phyloP scores from a whole-genome alignment of 768 basidiomycete species.

The Psilocybe tampanensis region DNA sequence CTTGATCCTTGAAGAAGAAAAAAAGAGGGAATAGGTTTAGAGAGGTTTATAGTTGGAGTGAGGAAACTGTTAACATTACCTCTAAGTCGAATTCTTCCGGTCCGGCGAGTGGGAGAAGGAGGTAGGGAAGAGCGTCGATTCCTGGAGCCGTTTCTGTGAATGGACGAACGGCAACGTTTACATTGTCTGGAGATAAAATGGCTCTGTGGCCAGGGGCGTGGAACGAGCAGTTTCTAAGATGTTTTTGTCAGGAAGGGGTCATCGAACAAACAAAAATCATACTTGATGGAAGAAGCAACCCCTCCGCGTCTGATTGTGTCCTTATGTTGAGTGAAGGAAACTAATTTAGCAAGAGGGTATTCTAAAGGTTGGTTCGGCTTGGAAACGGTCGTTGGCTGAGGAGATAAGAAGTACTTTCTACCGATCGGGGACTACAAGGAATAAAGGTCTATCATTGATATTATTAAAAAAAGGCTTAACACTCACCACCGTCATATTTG shows the following conservation, averaged over 20 bases:
- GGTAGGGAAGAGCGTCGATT: slow-evolving; percentile 80
- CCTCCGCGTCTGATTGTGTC: slow-evolving; percentile 88
- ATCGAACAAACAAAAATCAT: slow-evolving; percentile 19
- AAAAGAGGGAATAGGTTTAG: too few species aligned
- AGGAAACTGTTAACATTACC: slow-evolving; percentile 37
- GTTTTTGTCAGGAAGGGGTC: slow-evolving; percentile 10
- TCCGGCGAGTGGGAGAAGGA: slow-evolving; percentile 90
- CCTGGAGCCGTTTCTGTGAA: slow-evolving; percentile 66
- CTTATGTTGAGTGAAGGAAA: slow-evolving; percentile 87
- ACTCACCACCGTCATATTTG: slow-evolving; percentile 83
- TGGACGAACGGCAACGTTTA: slow-evolving; percentile 55
- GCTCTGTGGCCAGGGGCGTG: slow-evolving; percentile 68
- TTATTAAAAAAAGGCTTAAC: background rate
- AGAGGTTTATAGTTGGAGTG: background rate
- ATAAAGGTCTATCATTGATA: background rate
- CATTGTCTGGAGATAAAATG: slow-evolving; percentile 67
- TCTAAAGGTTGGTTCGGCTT: slow-evolving; percentile 52
- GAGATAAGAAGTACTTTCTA: slow-evolving; percentile 77
- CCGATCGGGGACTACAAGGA: slow-evolving; percentile 66
- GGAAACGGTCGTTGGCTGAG: slow-evolving; percentile 54
- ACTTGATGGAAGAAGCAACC: slow-evolving; percentile 89
- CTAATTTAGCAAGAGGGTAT: slow-evolving; percentile 81
- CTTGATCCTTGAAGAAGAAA: slow-evolving; percentile 68
- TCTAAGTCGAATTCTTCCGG: slow-evolving; percentile 95
- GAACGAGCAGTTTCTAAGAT: slow-evolving; percentile 76